Percentiles rank a stretch among this genome's conserved stretches.
Evolutionary conservation across 768 basidiomycete species (phyloP).

Genomic region (Trametes punicea): DNA sequence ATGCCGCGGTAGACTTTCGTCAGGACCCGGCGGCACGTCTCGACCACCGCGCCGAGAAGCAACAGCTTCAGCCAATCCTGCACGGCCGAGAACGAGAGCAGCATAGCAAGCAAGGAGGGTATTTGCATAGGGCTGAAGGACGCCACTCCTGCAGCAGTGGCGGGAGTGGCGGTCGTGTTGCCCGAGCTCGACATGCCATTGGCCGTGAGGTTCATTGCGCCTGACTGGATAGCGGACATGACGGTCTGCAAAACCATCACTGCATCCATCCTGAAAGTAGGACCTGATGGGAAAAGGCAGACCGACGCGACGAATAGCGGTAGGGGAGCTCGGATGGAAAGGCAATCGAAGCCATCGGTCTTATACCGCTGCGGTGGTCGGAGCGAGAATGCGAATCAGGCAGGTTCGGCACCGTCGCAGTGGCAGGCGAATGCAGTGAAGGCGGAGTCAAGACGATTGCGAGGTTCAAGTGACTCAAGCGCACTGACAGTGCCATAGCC

Average conservation of each 20-base stretch:
- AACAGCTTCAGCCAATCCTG: conserved; percentile 66
- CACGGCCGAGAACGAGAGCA: conserved; percentile 56
- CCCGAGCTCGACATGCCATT: not conserved
- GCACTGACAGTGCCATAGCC: not conserved
- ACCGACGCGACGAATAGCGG: too few relatives aligned
- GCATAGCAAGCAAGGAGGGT: conserved; percentile 33
- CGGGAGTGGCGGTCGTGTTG: not conserved
- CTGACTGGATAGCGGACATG: conserved; percentile 14
- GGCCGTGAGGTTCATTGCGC: conserved; percentile 6
- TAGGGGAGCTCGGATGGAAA: not conserved
- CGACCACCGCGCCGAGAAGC: conserved; percentile 58
- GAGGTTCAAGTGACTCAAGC: not conserved
- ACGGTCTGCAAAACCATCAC: conserved; percentile 14
- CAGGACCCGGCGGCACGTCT: conserved; percentile 50
- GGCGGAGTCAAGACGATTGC: not conserved
- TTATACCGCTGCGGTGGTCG: not conserved
- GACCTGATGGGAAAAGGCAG: not conserved
- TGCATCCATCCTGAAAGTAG: conserved; percentile 2
- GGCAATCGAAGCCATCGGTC: not conserved
- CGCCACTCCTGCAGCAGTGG: not conserved
- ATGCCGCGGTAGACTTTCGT: conserved; percentile 41
- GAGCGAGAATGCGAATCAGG: not conserved
- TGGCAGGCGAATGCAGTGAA: not conserved
- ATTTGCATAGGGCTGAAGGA: conserved; percentile 4
- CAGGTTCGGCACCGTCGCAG: not conserved